These are phyloP conservation scores for Epithele typhae DNA, from an alignment of 768 basidiomycete species.

Conservation along the genomic window DNA sequence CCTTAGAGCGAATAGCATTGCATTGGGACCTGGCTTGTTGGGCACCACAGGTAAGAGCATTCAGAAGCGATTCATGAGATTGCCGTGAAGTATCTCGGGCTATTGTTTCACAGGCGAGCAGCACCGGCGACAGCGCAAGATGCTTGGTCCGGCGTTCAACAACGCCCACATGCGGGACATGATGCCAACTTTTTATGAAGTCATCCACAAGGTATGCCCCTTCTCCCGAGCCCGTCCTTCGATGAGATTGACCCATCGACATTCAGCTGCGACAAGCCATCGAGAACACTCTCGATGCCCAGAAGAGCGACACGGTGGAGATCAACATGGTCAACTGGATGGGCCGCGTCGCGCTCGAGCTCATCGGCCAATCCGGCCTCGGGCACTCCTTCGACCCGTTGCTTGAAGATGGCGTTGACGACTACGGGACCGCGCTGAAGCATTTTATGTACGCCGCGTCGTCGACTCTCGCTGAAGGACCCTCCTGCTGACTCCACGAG, in stretches of 20 bases:
- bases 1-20: slow-evolving; percentile 25
- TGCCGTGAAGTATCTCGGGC: too few species aligned
- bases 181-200: slow-evolving; percentile 20
- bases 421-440: slow-evolving; percentile 9
- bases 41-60: slow-evolving; percentile 8
- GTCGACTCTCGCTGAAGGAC: not conserved
- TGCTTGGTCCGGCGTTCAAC: slow-evolving; percentile 21
- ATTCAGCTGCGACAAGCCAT: slow-evolving; percentile 12
- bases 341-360: slow-evolving; percentile 22
- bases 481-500: not conserved
- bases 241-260: not conserved
- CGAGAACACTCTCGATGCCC: not conserved
- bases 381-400: slow-evolving; percentile 35
- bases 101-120: slow-evolving; percentile 11
- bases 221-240: not conserved
- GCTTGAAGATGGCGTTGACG: slow-evolving; percentile 21
- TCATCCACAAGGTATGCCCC: slow-evolving; percentile 11
- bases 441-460: slow-evolving; percentile 22
- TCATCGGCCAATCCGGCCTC: slow-evolving; percentile 45
- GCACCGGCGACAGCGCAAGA: slow-evolving; percentile 18
- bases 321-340: slow-evolving; percentile 23
- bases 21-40: slow-evolving; percentile 14
- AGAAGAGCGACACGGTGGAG: slow-evolving; percentile 4
- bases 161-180: slow-evolving; percentile 20
- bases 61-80: too few species aligned